Conservation (phyloP, 257 asterid genomes). For the Nemophila menziesii region DNA sequence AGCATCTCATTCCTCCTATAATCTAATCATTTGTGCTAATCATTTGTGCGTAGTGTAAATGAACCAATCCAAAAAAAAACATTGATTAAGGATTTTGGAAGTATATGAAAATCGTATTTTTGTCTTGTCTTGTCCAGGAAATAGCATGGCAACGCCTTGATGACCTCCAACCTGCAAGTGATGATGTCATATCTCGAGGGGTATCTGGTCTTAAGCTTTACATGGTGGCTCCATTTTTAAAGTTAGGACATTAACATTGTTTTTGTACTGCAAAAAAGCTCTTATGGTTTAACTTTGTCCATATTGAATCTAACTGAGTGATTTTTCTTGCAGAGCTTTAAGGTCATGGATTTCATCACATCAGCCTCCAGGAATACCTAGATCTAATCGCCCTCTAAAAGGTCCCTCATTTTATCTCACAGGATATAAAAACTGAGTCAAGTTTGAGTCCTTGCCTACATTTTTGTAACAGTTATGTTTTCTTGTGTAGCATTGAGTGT, state of each 20-base stretch:
- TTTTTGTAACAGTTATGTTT: too few species aligned
- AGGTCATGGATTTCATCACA: slow-evolving; percentile 63
- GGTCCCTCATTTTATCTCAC: too few species aligned
- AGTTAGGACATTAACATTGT: slow-evolving; percentile 32
- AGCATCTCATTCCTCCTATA: too few species aligned
- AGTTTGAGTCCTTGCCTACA: too few species aligned
- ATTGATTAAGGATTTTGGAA: too few species aligned
- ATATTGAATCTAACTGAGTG: background rate
- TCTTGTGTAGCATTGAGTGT: too few species aligned
- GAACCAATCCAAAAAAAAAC: too few species aligned
- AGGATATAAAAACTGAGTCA: too few species aligned
- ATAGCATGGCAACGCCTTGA: slow-evolving; percentile 91
- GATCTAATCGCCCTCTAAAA: slow-evolving; percentile 47
- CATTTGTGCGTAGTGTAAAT: too few species aligned
- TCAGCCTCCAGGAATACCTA: slow-evolving; percentile 46
- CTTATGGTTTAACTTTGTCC: background rate
- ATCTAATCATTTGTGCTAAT: too few species aligned
- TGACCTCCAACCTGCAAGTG: slow-evolving; percentile 57
- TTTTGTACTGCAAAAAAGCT: slow-evolving; percentile 5
- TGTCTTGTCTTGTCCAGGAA: slow-evolving; percentile 47
- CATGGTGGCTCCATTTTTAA: slow-evolving; percentile 82
- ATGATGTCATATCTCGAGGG: slow-evolving; percentile 75
- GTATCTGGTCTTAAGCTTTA: slow-evolving; percentile 69
- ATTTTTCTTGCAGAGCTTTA: slow-evolving; percentile 59
- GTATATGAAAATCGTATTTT: slow-evolving; percentile 3